phyloP scores from a whole-genome alignment of 805 yeast species.

The Barnettozyma botsteinii region DNA sequence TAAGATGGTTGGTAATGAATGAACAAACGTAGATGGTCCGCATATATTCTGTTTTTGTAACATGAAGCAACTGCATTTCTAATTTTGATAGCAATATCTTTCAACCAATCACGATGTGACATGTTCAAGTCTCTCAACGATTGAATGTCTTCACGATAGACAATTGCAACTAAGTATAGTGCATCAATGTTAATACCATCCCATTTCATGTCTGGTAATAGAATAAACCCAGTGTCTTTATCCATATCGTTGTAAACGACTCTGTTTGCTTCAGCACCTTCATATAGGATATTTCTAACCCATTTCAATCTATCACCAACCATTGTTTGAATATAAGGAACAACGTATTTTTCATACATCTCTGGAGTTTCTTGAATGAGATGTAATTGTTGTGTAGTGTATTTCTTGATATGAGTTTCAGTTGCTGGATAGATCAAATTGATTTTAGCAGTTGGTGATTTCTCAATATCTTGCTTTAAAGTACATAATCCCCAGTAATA shows the following conservation, averaged over 20 bases:
- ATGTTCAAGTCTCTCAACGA: constrained; percentile 69
- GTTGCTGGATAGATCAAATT: constrained; percentile 89
- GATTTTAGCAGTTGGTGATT: constrained; percentile 57
- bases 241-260: constrained; percentile 57
- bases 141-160: constrained; percentile 58
- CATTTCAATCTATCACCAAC: constrained; percentile 76
- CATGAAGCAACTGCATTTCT: constrained; percentile 39
- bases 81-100: constrained; percentile 40
- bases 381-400: constrained; percentile 51
- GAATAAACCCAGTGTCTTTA: constrained; percentile 50
- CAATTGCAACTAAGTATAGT: constrained; percentile 74
- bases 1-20: constrained; percentile 95
- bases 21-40: constrained; percentile 65
- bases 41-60: constrained; percentile 38
- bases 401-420: constrained; percentile 74
- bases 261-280: constrained; percentile 81
- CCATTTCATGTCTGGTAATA: constrained; percentile 97
- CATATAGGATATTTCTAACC: constrained; percentile 79
- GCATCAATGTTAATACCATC: constrained; percentile 66
- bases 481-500: constrained; percentile 74
- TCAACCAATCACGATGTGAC: constrained; percentile 54
- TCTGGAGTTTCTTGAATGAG: constrained; percentile 78
- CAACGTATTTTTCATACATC: constrained; percentile 52
- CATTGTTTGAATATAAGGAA: constrained; percentile 74
- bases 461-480: constrained; percentile 40